These are phyloP conservation scores for Pilasporangium apinafurcum DNA, from an alignment of 352 stramenopile genomes.

Conservation along the genomic window DNA sequence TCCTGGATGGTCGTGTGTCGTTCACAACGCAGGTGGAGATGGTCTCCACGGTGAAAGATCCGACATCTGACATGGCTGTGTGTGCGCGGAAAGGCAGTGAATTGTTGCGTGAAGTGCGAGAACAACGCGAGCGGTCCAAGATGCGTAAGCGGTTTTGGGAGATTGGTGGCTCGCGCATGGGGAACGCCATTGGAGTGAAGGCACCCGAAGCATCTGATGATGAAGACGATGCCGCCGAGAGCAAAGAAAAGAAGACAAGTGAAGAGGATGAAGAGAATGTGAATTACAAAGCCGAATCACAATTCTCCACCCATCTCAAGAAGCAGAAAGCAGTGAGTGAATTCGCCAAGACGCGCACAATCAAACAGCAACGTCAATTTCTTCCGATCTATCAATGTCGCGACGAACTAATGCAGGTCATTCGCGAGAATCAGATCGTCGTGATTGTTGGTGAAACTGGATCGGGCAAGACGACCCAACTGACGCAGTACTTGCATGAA, in stretches of 20 bases:
- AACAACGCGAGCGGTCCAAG: conserved; percentile 80
- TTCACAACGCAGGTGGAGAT: conserved; percentile 96
- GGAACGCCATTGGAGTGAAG: conserved; percentile 92
- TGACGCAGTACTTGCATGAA: conserved; percentile 94
- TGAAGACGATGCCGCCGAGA: conserved; percentile 42
- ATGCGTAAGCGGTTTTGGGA: conserved; percentile 99
- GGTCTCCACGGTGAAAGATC: conserved; percentile 94
- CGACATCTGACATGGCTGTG: conserved; percentile 94
- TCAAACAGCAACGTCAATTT: conserved; percentile 95
- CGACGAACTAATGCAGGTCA: conserved; percentile 95
- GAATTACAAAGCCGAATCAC: conserved; percentile 93
- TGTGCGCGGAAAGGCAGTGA: conserved; percentile 92
- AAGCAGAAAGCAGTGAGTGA: conserved; percentile 88
- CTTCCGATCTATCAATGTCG: conserved; percentile 95
- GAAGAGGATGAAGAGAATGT: conserved; percentile 45
- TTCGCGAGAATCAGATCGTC: conserved; percentile 98
- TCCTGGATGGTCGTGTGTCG: conserved; percentile 90
- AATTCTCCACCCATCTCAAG: conserved; percentile 94
- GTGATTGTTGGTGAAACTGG: conserved; percentile 98
- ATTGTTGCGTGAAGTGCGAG: conserved; percentile 67
- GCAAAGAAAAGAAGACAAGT: conserved; percentile 10
- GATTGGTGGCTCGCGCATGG: conserved; percentile 95
- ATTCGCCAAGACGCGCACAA: conserved; percentile 95
- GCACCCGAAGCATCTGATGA: conserved; percentile 43
- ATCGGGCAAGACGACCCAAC: conserved; percentile 97